phyloP scores from a whole-genome alignment of 306 rosid genomes.

The Ochetophila trinervis region DNA sequence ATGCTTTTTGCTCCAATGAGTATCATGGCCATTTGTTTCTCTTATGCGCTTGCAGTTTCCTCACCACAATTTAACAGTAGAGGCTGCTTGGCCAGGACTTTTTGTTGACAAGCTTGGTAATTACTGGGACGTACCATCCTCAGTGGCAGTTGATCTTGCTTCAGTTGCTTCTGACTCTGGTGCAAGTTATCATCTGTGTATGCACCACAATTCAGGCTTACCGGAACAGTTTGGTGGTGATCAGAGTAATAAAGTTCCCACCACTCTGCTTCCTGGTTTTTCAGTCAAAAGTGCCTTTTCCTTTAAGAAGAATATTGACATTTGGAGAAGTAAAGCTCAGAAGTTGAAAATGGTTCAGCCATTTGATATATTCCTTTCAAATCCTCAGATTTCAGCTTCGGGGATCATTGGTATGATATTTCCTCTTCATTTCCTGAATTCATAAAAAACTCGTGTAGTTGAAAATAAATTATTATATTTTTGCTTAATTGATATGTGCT shows the following conservation, averaged over 20 bases:
- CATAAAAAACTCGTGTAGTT: too few species aligned
- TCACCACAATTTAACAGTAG: constrained; percentile 63
- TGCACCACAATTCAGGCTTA: constrained; percentile 55
- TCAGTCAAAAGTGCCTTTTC: constrained; percentile 66
- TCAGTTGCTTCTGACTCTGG: constrained; percentile 58
- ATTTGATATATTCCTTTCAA: constrained; percentile 73
- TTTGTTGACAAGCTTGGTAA: constrained; percentile 66
- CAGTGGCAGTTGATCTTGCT: constrained; percentile 70
- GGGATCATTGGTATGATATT: constrained; percentile 63
- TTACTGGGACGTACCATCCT: constrained; percentile 89
- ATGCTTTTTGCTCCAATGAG: background rate
- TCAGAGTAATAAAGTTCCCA: constrained; percentile 37
- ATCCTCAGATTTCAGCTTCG: constrained; percentile 63
- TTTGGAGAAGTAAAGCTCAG: constrained; percentile 70
- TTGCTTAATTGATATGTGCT: background rate
- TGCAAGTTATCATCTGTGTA: constrained; percentile 58
- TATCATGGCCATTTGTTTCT: constrained; percentile 5
- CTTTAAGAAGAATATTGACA: constrained; percentile 49
- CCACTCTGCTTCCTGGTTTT: constrained; percentile 69
- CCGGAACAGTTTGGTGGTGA: constrained; percentile 48
- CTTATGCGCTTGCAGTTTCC: constrained; percentile 57
- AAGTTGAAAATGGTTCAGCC: constrained; percentile 70
- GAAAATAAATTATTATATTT: too few species aligned
- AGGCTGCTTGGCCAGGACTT: constrained; percentile 84
- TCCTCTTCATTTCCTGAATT: constrained; percentile 10